Conservation (phyloP, 495 filamentous ascomycete genomes). For the Daldinia caldariorum region DNA sequence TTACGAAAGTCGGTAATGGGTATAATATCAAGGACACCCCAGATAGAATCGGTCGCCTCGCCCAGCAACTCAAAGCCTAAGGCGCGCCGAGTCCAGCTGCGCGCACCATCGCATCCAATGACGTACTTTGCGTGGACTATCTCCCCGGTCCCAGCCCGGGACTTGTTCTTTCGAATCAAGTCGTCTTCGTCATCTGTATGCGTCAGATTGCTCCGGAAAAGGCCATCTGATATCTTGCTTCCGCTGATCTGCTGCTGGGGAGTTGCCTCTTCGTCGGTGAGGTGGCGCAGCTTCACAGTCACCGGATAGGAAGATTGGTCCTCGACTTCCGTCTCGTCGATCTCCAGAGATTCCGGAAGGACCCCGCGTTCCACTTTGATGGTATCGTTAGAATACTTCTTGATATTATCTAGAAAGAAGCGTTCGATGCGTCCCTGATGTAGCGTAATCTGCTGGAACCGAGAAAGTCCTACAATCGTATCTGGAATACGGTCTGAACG, state of each 20-base stretch:
- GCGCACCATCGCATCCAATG: conserved; percentile 75
- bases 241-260: conserved; percentile 51
- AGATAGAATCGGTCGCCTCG: conserved; percentile 73
- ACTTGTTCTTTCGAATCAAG: conserved; percentile 51
- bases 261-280: conserved; percentile 58
- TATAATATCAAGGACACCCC: conserved; percentile 74
- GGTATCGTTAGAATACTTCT: conserved; percentile 54
- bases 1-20: conserved; percentile 74
- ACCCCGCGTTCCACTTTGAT: conserved; percentile 63
- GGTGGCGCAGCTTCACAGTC: conserved; percentile 57
- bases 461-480: conserved; percentile 60
- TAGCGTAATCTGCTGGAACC: conserved; percentile 64
- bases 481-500: conserved; percentile 62
- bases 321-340: conserved; percentile 55
- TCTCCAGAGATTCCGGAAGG: conserved; percentile 55
- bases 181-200: conserved; percentile 64
- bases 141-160: conserved; percentile 55
- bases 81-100: conserved; percentile 67
- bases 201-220: conserved; percentile 61
- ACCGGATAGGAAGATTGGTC: conserved; percentile 65
- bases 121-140: conserved; percentile 70
- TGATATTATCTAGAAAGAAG: conserved; percentile 64
- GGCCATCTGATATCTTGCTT: conserved; percentile 54
- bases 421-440: conserved; percentile 67
- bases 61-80: conserved; percentile 69